Percentiles rank a stretch among this genome's conserved stretches.
phyloP scores from a whole-genome alignment of 2,329 filamentous ascomycete species.

The Neoarthrinium moseri region DNA sequence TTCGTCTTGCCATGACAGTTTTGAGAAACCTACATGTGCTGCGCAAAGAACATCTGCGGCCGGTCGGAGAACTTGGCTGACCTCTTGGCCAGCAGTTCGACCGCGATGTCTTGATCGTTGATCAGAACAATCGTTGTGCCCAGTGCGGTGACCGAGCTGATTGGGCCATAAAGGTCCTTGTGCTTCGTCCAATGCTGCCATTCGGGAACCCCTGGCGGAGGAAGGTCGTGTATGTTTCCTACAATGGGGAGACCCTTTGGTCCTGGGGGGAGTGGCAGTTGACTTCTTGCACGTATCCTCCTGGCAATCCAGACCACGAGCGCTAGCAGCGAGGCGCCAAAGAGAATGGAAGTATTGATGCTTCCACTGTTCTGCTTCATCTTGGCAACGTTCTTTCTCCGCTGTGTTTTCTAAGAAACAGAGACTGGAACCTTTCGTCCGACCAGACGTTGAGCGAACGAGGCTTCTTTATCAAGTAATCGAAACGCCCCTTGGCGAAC shows the following conservation, averaged over 20 bases:
- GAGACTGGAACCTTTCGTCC: too few relatives aligned
- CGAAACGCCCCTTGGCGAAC: too few relatives aligned
- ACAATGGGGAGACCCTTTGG: conserved; percentile 46
- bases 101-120: conserved; percentile 32
- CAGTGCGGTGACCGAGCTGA: conserved; percentile 39
- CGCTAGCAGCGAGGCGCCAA: too few relatives aligned
- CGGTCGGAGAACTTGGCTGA: conserved; percentile 33
- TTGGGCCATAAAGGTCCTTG: conserved; percentile 33
- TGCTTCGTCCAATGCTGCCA: conserved; percentile 40
- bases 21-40: conserved; percentile 31
- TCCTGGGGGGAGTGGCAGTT: conserved; percentile 42
- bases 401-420: too few relatives aligned
- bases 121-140: conserved; percentile 40
- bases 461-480: too few relatives aligned
- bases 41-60: conserved; percentile 28
- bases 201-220: conserved; percentile 33
- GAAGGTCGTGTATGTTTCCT: conserved; percentile 50
- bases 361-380: too few relatives aligned
- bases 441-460: too few relatives aligned
- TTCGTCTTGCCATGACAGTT: too few relatives aligned
- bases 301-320: too few relatives aligned
- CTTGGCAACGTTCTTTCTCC: too few relatives aligned
- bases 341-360: too few relatives aligned
- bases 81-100: conserved; percentile 36
- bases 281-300: too few relatives aligned